Evolutionary conservation across 331 rosid species (phyloP), one percentile per base, ranked within the genome.

Genomic region (Rosa hybrid): DNA sequence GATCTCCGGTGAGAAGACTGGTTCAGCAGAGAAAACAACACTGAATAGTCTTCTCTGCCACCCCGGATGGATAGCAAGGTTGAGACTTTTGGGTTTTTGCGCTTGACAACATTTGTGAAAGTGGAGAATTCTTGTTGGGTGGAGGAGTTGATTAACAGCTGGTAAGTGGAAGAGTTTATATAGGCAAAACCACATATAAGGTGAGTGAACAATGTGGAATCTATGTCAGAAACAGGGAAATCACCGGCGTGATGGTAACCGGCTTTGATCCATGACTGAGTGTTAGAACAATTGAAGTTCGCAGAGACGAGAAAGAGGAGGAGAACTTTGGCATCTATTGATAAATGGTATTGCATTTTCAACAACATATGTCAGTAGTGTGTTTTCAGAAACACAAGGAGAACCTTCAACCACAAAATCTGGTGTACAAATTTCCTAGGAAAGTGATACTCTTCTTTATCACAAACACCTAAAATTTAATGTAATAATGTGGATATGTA

Each of bases 151-250:
- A 81, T 81, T 57, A 12, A 57, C 71, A 88, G 80, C 46, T 77
- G 78, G 82, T 54, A 77, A 38, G 78, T 80, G 39, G 81, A 49
- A 39, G 84, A 76, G 16, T 72, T 83, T 25, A 85, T 76, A 44
- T 53, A 16, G 6, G 87, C 84, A 62, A 72, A 88, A 71, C 56
- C 86, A 60, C 83, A 88, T 0, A 72, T 12, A 42, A 88, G 86
- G 77, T 88, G 87, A 23, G 85, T 85, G 50, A 80, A 88, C 49
- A 88, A 71, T 69, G 82, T 83, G 23, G 84, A 88, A 39, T 83
- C 75, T 49, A 83, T 84, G 48, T 56, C 76, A 1, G 79, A 81
- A 12, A 72, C 46, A 5, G 77, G 84, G 50, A 78, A 56, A 9
- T 71, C 80, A 2, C 82, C 57, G 4, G 65, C 54, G 20, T 83